Evolutionary conservation across 768 basidiomycete species (phyloP), one percentile per base, ranked within the genome.

Genomic region (Hypsizygus marmoreus): DNA sequence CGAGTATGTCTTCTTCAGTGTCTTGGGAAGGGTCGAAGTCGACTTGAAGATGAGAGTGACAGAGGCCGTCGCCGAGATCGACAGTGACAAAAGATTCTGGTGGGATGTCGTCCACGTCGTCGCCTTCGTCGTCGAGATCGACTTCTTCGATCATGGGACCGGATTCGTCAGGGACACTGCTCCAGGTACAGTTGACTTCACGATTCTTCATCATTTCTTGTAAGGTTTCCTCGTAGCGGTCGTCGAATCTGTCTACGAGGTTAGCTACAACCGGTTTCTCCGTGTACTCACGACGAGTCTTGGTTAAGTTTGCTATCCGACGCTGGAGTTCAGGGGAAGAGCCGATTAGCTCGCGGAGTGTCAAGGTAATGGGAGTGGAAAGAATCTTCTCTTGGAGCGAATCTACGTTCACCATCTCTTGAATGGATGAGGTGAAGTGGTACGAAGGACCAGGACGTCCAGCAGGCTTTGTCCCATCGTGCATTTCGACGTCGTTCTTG

Each of bases 271-370:
- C 55, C 8, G 41, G 23, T 30, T 49, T 48, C 1, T 45, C 28
- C 1, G 36, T 14, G 24, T 57, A 57, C 24, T 51, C 39, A 1
- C 43, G 16, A 5, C 46, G 14, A 11, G 37, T 51, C 25, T 45
- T 54, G 12, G 53, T 51, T 3, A 51, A 11, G 1, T 49, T 39
- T 2, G 31, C 29, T 4, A 57, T 22, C 1, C 36, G 8, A 24
- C 54, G 54, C 28, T 53, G 46, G 0, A 57, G 31, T 6, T 43
- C 36, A 6, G 23, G 48, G 0, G 25, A 49, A 0, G 36, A 20
- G 0, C 42, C 35, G 2, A 49, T 6, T 0, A 49, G 20, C 13
- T 43, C 12, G 0, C 37, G 25, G 4, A 49, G 9, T 0, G 20
- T 8, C 10, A 49, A n/a, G 0, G 42, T 43, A 11, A 43, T 32